Conservation (phyloP, 805 yeast species). For the Teunomyces funiuensis region DNA sequence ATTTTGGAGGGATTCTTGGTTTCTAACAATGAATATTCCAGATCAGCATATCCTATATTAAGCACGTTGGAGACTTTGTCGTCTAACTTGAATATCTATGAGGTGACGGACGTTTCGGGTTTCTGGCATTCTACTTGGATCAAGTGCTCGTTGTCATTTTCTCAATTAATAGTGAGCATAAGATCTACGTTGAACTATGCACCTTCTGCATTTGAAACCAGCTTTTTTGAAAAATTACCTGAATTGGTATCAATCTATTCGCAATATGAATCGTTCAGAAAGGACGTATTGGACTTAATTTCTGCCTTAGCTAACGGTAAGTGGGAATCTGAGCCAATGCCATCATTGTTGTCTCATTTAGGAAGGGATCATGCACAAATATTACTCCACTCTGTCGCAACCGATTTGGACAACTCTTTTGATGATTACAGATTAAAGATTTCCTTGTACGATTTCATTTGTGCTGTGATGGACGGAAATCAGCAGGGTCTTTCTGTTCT, state of each 20-base stretch:
- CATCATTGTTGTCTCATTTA: slow-evolving; percentile 79
- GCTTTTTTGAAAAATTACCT: slow-evolving; percentile 56
- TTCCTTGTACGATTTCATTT: slow-evolving; percentile 60
- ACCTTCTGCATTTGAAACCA: slow-evolving; percentile 66
- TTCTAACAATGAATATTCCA: slow-evolving; percentile 46
- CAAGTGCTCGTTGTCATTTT: slow-evolving; percentile 51
- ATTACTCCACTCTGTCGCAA: slow-evolving; percentile 57
- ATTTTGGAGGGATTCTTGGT: slow-evolving; percentile 59
- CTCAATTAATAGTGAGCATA: slow-evolving; percentile 55
- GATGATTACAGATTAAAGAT: slow-evolving; percentile 54
- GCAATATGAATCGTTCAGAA: slow-evolving; percentile 47
- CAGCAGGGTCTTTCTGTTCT: slow-evolving; percentile 78
- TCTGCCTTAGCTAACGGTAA: slow-evolving; percentile 55
- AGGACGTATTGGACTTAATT: slow-evolving; percentile 53
- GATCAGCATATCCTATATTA: slow-evolving; percentile 56
- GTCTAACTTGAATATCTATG: slow-evolving; percentile 31
- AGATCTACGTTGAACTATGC: slow-evolving; percentile 48
- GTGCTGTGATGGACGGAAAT: slow-evolving; percentile 65
- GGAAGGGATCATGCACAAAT: slow-evolving; percentile 63
- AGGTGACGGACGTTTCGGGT: slow-evolving; percentile 45
- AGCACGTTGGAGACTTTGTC: slow-evolving; percentile 50
- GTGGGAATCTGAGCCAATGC: slow-evolving; percentile 58
- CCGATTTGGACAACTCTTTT: slow-evolving; percentile 58
- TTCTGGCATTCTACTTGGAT: slow-evolving; percentile 52
- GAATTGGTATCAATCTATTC: slow-evolving; percentile 59